Evolutionary conservation across 2,329 filamentous ascomycete species (phyloP), one percentile per base, ranked within the genome.

Genomic region (Nannizzia gypsea): DNA sequence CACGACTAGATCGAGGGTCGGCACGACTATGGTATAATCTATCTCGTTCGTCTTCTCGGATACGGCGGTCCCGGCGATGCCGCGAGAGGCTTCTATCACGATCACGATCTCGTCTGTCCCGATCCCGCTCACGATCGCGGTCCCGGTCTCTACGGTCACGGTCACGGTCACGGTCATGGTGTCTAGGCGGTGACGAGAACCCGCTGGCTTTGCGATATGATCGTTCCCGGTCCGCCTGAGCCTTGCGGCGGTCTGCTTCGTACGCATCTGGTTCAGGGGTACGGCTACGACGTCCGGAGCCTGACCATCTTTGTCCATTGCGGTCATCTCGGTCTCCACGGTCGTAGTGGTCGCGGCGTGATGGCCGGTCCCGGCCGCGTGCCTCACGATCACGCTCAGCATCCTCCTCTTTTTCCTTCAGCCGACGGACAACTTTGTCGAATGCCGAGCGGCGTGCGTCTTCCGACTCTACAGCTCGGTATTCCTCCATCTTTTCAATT

Each of bases 181-280:
- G 71, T n/a, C 69, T 63, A 26, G 64, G 59, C 11, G 73, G 73
- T 8, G 76, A 73, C 66, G 81, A 78, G 64, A 82, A 69, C 67
- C 82, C 77, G 64, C 86, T 88, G 75, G 84, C 84, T 76, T 93
- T 95, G 72, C 89, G 86, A 75, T 96, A 95, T 67, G 95, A 91
- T 65, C 91, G 87, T 76, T 97, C 95, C 55, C 95, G 87, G 70
- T 96, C 91, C 61, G 91, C 90, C 70, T 93, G 91, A 48, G 92
- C 92, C 73, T 92, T 93, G 68, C 90, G 87, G 65, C 93, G 85
- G 71, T 99, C 93, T 62, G 91, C 93, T 74, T 97, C 93, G 73
- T 99, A 99, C 20, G 89, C 84, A 75, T 99, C 91, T 61, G 84
- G 83, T 73, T 97, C 93, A n/a, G 90, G 91, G 67, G 87, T 91